Base-by-base conservation (phyloP, 495 filamentous ascomycete species). In the Penicillium antarcticum region DNA sequence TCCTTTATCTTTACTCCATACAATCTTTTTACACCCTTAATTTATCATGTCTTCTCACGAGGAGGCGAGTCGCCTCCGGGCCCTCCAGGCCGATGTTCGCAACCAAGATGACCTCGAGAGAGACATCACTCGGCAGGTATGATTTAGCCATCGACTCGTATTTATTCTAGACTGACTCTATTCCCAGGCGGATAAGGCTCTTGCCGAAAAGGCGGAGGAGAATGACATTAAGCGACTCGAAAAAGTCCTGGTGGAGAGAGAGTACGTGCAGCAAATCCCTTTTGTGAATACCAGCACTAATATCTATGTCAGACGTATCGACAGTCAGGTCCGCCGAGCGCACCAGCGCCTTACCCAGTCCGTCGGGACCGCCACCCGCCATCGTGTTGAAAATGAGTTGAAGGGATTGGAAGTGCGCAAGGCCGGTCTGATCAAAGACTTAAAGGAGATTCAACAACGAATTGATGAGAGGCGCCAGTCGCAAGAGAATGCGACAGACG, bases 101-200 rank as follows among this genome's bases (percentile, higher is more conserved):
- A 79, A 94, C 61, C 91, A 96, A 63, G 86, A 92, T 68, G 90
- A 95, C 45, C 76, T 92, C 2, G 87, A 92, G 59, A 77, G 86
- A 50, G 88, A 91, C 42, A 85, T 91, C 53, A 67, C 74, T 31
- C 71, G 74, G 23, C 74, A 81, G 68, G 76, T 77, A 61, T 48
- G 41, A 24, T 7, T n/a, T 9, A 16, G 9, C 3, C 5, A 12
- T 54, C 1, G 18, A 8, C 14, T 45, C 2, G 8, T 13, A 6
- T 13, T 29, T 2, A 16, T 4, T 26, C 9, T 11, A 4, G 24
- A 14, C 62, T 63, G 14, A 66, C 48, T 33, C 2, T 21, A 19
- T 37, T 13, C 16, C 26, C 75, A 95, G 74, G 92, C 92, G 1
- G 91, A 89, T 56, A 79, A 81, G 51, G 72, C 88, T 10, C 76